Percentiles rank a stretch among this genome's conserved stretches.
Evolutionary conservation across 306 rosid genomes (phyloP).

Genomic region (Echinosophora koreensis): DNA sequence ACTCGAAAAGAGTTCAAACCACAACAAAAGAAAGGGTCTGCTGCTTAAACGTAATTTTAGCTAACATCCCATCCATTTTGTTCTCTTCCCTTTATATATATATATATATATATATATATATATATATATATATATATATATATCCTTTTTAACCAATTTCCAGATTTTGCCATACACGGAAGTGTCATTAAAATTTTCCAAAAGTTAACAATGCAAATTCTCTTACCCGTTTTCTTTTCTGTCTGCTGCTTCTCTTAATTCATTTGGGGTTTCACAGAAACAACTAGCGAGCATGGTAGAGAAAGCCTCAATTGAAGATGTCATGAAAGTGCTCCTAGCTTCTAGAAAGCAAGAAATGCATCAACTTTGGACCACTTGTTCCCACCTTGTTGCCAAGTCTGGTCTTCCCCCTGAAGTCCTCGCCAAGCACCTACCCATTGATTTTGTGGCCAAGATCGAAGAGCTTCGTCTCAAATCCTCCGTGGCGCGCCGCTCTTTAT

Average conservation of each 20-base stretch:
- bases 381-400: constrained; percentile 90
- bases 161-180: not conserved
- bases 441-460: constrained; percentile 84
- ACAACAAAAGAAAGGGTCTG: constrained; percentile 22
- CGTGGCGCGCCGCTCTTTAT: constrained; percentile 68
- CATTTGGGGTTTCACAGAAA: constrained; percentile 60
- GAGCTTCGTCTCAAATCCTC: constrained; percentile 95
- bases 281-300: constrained; percentile 98
- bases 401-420: constrained; percentile 93
- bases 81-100: not conserved
- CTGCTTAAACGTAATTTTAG: constrained; percentile 19
- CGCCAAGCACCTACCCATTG: constrained; percentile 90
- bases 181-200: not conserved
- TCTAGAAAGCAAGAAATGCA: constrained; percentile 99
- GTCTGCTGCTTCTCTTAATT: not conserved
- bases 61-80: constrained; percentile 50
- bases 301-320: constrained; percentile 96
- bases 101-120: too few species aligned
- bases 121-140: too few species aligned
- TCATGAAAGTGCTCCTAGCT: constrained; percentile 92
- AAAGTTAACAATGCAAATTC: constrained; percentile 15
- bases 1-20: constrained; percentile 47
- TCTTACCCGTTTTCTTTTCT: not conserved
- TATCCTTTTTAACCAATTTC: not conserved
- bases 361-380: constrained; percentile 93